These are phyloP conservation scores for Haplographium delicatum DNA, from an alignment of 495 filamentous ascomycete genomes.

Conservation along the genomic window DNA sequence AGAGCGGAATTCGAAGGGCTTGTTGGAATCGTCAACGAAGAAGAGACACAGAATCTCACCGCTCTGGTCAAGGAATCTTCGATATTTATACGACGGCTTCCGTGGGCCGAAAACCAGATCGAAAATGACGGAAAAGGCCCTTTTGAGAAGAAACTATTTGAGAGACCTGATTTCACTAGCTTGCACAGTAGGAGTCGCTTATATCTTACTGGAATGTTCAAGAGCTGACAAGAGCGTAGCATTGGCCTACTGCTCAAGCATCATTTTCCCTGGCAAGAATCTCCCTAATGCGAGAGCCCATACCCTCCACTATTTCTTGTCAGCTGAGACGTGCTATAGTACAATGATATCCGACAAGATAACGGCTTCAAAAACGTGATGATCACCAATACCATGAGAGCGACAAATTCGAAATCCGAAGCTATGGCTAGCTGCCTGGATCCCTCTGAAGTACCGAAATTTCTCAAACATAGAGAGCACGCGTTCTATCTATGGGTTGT, in stretches of 20 bases:
- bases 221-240: constrained; percentile 20
- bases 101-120: constrained; percentile 27
- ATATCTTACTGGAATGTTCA: not conserved
- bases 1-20: constrained; percentile 43
- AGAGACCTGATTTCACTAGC: constrained; percentile 38
- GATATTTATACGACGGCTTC: constrained; percentile 32
- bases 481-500: constrained; percentile 38
- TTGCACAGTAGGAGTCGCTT: constrained; percentile 29
- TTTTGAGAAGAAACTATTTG: constrained; percentile 38
- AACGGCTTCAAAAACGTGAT: constrained; percentile 46
- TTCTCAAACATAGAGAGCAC: constrained; percentile 32
- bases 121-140: constrained; percentile 37
- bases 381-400: constrained; percentile 32
- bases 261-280: constrained; percentile 38
- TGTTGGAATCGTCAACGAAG: constrained; percentile 36
- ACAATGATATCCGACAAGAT: constrained; percentile 42
- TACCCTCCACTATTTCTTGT: not conserved
- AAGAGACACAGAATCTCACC: constrained; percentile 31
- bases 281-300: constrained; percentile 34
- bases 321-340: constrained; percentile 24
- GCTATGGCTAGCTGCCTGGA: constrained; percentile 33
- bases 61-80: constrained; percentile 30
- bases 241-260: constrained; percentile 39
- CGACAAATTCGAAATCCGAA: constrained; percentile 28
- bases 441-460: constrained; percentile 27